Conservation (phyloP, 192 early-diverging fungal genomes). For the Backusella parvicylindrica region DNA sequence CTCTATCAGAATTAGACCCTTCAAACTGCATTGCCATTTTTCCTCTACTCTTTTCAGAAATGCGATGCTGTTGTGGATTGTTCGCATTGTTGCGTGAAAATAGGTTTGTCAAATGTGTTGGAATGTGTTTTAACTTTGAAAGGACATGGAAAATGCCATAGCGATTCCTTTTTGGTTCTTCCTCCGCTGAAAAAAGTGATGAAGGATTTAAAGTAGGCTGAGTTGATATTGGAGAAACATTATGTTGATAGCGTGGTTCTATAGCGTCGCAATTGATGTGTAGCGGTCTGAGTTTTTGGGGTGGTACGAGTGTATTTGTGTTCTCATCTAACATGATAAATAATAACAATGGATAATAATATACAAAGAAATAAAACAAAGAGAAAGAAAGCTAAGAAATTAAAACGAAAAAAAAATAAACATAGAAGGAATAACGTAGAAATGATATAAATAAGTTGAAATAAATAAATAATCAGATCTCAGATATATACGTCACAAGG, state of each 20-base stretch:
- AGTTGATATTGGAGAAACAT: not conserved
- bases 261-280: conserved; percentile 1
- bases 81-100: not conserved
- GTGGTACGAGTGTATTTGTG: not conserved
- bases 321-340: not conserved
- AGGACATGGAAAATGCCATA: not conserved
- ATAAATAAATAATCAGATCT: not conserved
- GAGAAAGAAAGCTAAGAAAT: not conserved
- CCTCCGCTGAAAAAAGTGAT: not conserved
- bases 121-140: not conserved
- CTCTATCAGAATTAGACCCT: not conserved
- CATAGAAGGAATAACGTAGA: not conserved
- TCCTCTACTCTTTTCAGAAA: not conserved
- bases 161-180: not conserved
- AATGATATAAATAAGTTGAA: not conserved
- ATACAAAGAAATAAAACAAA: not conserved
- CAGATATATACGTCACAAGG: not conserved
- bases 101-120: not conserved
- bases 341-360: not conserved
- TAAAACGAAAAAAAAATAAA: not conserved
- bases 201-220: not conserved
- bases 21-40: not conserved
- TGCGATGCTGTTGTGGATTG: not conserved
- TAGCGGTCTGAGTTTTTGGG: not conserved
- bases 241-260: not conserved